phyloP scores from a whole-genome alignment of 192 early-diverging fungal species.

The Podila epigama region DNA sequence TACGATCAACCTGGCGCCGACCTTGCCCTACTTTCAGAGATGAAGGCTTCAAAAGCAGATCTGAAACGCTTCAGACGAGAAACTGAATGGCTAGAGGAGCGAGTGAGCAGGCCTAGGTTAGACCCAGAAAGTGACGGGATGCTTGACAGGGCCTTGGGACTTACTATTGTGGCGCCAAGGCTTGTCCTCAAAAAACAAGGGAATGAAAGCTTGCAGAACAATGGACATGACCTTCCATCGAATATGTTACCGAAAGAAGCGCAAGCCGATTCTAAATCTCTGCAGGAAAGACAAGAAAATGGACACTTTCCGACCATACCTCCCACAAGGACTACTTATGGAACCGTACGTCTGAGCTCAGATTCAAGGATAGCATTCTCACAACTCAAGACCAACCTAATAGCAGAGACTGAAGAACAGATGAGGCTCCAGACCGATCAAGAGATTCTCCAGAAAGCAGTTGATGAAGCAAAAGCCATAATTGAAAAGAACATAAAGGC shows the following conservation, averaged over 20 bases:
- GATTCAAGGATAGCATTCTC: conserved; percentile 37
- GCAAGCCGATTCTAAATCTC: no score
- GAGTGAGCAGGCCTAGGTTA: conserved; percentile 9
- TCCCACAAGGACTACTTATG: not conserved
- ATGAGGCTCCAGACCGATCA: conserved; percentile 23
- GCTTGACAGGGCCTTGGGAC: conserved; percentile 27
- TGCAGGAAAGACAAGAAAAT: no score
- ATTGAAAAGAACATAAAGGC: conserved; percentile 7
- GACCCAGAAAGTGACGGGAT: conserved; percentile 11
- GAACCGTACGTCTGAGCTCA: conserved; percentile 24
- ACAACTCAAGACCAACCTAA: conserved; percentile 21
- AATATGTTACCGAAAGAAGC: no score
- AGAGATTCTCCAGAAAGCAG: not conserved
- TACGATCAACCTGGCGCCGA: conserved; percentile 34
- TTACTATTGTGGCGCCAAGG: conserved; percentile 25
- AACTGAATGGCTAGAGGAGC: conserved; percentile 31
- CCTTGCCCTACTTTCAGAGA: conserved; percentile 35
- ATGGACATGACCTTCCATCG: not conserved
- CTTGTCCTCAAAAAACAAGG: not conserved
- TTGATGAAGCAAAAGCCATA: conserved; percentile 1
- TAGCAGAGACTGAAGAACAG: conserved; percentile 28
- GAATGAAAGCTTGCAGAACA: no score
- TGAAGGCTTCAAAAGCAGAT: conserved; percentile 33
- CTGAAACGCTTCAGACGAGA: conserved; percentile 38
- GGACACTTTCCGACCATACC: no score